A percentile compares a stretch with the other conserved stretches of the same genome.
phyloP scores from a whole-genome alignment of 2,329 filamentous ascomycete genomes.

The Ceratocystis cacaofunesta region DNA sequence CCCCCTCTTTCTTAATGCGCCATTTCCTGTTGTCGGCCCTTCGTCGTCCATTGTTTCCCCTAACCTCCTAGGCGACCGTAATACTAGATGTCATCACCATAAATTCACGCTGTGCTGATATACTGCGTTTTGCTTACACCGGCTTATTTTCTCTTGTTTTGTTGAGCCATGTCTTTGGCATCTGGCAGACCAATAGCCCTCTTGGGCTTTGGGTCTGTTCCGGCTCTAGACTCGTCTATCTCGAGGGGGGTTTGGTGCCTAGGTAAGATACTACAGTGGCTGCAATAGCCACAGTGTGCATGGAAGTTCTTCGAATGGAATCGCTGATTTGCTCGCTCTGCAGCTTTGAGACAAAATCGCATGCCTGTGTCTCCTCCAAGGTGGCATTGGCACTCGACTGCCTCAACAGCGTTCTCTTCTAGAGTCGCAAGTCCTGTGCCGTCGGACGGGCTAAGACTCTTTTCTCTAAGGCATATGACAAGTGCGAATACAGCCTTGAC shows the following conservation, averaged over 20 bases:
- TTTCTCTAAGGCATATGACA: background rate
- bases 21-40: background rate
- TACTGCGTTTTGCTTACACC: background rate
- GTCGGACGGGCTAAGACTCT: background rate
- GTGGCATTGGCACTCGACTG: background rate
- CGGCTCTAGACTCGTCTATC: background rate
- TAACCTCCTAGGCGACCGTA: background rate
- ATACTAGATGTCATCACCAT: background rate
- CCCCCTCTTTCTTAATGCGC: background rate
- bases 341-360: background rate
- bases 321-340: background rate
- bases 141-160: background rate
- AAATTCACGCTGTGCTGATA: background rate
- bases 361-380: background rate
- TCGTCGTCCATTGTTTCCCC: background rate
- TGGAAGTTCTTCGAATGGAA: background rate
- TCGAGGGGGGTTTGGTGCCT: background rate
- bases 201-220: background rate
- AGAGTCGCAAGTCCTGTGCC: background rate
- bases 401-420: background rate
- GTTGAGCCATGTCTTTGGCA: background rate
- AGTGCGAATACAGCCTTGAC: background rate
- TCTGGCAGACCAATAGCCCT: constrained; percentile 7
- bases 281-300: background rate
- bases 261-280: background rate